phyloP scores from a whole-genome alignment of 202 grass and related monocot species.

The Hordeum pubiflorum region DNA sequence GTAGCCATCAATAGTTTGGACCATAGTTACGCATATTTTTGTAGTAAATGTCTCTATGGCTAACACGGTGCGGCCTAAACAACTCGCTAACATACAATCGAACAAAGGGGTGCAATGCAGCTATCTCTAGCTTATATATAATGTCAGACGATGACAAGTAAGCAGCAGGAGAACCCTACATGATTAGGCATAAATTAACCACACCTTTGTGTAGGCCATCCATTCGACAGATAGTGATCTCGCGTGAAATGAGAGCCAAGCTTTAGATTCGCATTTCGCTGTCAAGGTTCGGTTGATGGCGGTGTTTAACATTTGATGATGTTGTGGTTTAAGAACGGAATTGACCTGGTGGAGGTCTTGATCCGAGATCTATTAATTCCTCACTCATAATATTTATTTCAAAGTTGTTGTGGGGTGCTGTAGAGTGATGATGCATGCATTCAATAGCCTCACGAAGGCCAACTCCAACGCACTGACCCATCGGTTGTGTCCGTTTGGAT shows the following conservation, averaged over 20 bases:
- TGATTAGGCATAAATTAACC: constrained; percentile 7
- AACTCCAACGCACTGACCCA: too few species aligned
- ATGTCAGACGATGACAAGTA: constrained; percentile 5
- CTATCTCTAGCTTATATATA: neutral
- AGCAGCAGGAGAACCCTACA: neutral
- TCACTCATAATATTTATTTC: constrained; percentile 13
- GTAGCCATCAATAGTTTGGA: neutral
- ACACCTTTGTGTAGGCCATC: neutral
- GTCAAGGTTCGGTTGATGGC: neutral
- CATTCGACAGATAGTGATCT: constrained; percentile 22
- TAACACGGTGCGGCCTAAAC: neutral
- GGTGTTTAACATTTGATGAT: constrained; percentile 12
- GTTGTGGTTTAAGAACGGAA: neutral
- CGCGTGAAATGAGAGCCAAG: constrained; percentile 11
- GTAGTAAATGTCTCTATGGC: neutral
- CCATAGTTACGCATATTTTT: neutral
- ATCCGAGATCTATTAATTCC: neutral
- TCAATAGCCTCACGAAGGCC: neutral
- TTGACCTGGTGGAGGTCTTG: neutral
- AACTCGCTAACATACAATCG: neutral
- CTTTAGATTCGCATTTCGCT: constrained; percentile 23
- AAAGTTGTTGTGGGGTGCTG: neutral
- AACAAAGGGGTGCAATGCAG: constrained; percentile 5
- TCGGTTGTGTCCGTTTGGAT: too few species aligned
- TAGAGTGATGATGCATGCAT: neutral